Conservation (phyloP, 169 alveolate species). For the Perkinsus chesapeaki region DNA sequence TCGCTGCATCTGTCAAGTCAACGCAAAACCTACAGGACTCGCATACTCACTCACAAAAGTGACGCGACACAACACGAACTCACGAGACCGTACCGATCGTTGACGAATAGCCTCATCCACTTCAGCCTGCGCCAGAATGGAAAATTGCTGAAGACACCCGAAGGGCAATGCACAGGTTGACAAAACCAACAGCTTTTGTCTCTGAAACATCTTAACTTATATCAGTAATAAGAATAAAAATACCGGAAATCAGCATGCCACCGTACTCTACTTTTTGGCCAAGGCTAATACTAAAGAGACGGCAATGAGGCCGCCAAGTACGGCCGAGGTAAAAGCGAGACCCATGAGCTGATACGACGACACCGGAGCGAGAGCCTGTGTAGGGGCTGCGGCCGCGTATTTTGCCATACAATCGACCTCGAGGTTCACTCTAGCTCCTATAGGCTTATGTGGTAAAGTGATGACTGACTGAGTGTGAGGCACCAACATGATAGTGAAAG, state of each 20-base stretch:
- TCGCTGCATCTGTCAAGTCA: neutral
- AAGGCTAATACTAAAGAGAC: neutral
- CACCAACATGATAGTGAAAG: slow-evolving; percentile 11
- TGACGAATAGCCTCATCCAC: neutral
- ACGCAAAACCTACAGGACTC: neutral
- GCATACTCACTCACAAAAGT: too few species aligned
- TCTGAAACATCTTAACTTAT: too few species aligned
- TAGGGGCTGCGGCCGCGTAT: neutral
- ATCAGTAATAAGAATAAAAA: too few species aligned
- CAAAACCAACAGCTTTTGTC: too few species aligned
- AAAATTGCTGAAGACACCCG: too few species aligned
- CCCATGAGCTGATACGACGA: neutral
- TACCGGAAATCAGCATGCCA: too few species aligned
- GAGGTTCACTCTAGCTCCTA: slow-evolving; percentile 7
- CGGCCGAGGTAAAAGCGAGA: neutral
- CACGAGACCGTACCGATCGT: neutral
- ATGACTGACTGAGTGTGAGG: slow-evolving; percentile 10
- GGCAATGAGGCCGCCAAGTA: neutral
- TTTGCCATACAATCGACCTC: slow-evolving; percentile 17
- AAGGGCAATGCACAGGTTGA: too few species aligned
- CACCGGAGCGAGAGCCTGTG: neutral
- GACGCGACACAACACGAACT: too few species aligned
- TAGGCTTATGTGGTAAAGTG: neutral
- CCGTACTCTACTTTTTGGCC: neutral
- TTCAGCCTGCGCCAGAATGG: neutral